Percentiles rank a stretch among this genome's conserved stretches.
These are phyloP conservation scores for Taphrina populina DNA, from an alignment of 1,139 yeast species.

Conservation along the genomic window DNA sequence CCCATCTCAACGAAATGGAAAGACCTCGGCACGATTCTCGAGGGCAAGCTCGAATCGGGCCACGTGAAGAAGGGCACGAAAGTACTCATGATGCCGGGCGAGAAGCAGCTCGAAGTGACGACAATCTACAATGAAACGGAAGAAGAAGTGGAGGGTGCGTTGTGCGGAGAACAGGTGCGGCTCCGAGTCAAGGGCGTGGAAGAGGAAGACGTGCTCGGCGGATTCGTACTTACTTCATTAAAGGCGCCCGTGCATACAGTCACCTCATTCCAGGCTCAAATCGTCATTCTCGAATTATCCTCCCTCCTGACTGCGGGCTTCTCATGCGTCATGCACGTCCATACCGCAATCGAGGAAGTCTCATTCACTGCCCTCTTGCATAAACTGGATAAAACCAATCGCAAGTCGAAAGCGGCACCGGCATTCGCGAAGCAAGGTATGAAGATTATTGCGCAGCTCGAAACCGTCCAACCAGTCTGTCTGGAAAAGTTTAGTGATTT, in stretches of 20 bases:
- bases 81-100: constrained; percentile 90
- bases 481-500: constrained; percentile 88
- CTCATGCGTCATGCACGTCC: constrained; percentile 98
- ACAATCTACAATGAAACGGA: constrained; percentile 92
- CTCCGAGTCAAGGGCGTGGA: constrained; percentile 90
- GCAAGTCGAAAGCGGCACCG: constrained; percentile 94
- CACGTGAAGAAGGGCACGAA: constrained; percentile 75
- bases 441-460: constrained; percentile 92
- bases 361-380: constrained; percentile 77
- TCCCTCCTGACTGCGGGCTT: constrained; percentile 92
- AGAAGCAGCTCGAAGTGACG: constrained; percentile 73
- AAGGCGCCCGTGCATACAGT: constrained; percentile 89
- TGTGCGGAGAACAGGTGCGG: constrained; percentile 96
- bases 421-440: constrained; percentile 98
- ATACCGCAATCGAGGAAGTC: constrained; percentile 97
- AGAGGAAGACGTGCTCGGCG: constrained; percentile 91
- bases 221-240: constrained; percentile 84
- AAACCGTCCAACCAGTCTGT: constrained; percentile 65
- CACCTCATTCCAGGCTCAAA: constrained; percentile 88
- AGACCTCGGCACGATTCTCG: constrained; percentile 85
- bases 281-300: constrained; percentile 93
- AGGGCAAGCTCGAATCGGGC: constrained; percentile 97
- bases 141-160: constrained; percentile 85
- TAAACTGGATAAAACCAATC: constrained; percentile 91
- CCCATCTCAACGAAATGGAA: constrained; percentile 94